phyloP scores from a whole-genome alignment of 331 rosid species.

The Cydonia oblonga region DNA sequence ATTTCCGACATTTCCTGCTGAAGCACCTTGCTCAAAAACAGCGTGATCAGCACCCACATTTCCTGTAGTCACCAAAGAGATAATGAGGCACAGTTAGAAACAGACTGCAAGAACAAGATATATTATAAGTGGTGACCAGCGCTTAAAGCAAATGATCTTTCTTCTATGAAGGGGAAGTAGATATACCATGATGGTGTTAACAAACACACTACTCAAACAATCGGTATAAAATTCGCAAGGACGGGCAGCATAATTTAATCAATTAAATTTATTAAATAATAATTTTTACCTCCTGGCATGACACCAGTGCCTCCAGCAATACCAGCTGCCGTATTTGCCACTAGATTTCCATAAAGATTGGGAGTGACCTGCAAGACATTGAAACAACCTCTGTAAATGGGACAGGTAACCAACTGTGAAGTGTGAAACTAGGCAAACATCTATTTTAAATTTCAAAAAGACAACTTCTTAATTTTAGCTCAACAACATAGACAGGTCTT shows the following conservation, averaged over 20 bases:
- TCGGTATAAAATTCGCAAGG: neutral
- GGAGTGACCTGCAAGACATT: constrained; percentile 71
- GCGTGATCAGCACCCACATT: constrained; percentile 90
- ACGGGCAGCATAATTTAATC: neutral
- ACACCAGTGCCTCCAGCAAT: constrained; percentile 99
- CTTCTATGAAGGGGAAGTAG: neutral
- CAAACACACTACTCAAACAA: neutral
- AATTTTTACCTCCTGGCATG: constrained; percentile 81
- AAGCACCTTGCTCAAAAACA: constrained; percentile 95
- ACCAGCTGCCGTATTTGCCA: constrained; percentile 95
- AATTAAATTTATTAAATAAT: neutral
- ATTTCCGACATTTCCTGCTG: constrained; percentile 89
- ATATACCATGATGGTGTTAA: neutral
- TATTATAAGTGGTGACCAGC: neutral
- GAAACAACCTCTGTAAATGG: constrained; percentile 11
- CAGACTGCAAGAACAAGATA: neutral
- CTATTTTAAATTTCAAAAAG: neutral
- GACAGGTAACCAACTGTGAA: neutral
- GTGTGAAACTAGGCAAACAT: neutral
- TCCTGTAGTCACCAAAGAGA: constrained; percentile 34
- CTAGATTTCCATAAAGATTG: constrained; percentile 95
- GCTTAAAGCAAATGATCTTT: neutral
- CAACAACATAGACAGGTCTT: neutral
- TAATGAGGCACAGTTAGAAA: neutral
- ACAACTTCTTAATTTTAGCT: neutral